phyloP scores from a whole-genome alignment of 768 basidiomycete genomes.

The Trametes meyenii region DNA sequence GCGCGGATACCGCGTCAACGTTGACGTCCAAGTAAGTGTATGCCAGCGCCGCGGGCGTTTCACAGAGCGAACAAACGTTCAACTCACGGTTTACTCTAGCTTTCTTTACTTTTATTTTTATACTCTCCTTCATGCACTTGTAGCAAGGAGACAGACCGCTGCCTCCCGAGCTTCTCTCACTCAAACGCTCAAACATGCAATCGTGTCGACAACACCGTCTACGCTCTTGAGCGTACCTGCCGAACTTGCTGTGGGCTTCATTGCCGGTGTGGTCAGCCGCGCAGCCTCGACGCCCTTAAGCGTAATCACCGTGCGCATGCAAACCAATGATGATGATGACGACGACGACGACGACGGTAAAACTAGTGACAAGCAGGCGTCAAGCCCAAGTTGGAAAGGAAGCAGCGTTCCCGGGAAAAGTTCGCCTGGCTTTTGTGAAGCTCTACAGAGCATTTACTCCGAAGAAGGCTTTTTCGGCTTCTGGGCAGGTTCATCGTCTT shows the following conservation, averaged over 20 bases:
- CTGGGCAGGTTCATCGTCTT: conserved; percentile 49
- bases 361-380: conserved; percentile 27
- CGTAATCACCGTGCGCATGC: conserved; percentile 57
- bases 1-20: conserved; percentile 55
- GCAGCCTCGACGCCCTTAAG: conserved; percentile 58
- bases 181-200: conserved; percentile 4
- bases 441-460: conserved; percentile 47
- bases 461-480: conserved; percentile 56
- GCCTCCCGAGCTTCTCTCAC: conserved; percentile 2
- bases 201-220: conserved; percentile 19
- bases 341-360: conserved; percentile 32
- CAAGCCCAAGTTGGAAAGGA: conserved; percentile 4
- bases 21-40: conserved; percentile 52
- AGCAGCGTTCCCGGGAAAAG: neutral
- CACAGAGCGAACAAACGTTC: neutral
- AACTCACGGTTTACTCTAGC: conserved; percentile 32
- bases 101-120: conserved; percentile 66
- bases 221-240: conserved; percentile 41
- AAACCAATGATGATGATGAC: conserved; percentile 42
- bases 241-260: conserved; percentile 57
- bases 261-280: conserved; percentile 59
- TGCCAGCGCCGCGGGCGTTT: no score
- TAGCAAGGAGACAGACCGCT: conserved; percentile 36
- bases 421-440: conserved; percentile 22
- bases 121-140: conserved; percentile 48